These are phyloP conservation scores for Kwoniella bestiolae DNA, from an alignment of 768 basidiomycete genomes.

Conservation along the genomic window DNA sequence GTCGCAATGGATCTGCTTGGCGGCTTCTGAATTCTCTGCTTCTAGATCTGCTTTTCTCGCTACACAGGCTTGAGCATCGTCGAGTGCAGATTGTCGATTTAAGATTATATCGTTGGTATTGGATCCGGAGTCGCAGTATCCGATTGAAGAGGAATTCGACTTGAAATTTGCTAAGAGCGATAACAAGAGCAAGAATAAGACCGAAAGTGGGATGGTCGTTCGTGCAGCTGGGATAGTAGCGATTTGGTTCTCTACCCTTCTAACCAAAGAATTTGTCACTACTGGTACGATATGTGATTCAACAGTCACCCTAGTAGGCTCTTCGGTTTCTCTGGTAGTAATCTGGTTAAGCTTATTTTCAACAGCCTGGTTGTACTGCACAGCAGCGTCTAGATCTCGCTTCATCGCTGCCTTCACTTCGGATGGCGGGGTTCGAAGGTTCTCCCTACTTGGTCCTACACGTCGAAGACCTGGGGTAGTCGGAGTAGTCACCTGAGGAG, in stretches of 20 bases:
- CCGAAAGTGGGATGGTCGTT: slow-evolving; percentile 37
- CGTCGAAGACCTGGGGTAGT: slow-evolving; percentile 24
- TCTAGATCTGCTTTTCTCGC: slow-evolving; percentile 32
- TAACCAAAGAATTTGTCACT: slow-evolving; percentile 26
- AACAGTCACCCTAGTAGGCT: slow-evolving; percentile 21
- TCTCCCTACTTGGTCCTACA: slow-evolving; percentile 40
- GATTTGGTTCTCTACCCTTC: slow-evolving; percentile 18
- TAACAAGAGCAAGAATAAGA: slow-evolving; percentile 40
- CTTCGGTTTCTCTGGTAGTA: slow-evolving; percentile 16
- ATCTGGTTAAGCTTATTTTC: slow-evolving; percentile 39
- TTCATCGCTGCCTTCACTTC: slow-evolving; percentile 33
- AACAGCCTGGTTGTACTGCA: slow-evolving; percentile 41
- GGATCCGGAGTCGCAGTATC: slow-evolving; percentile 57
- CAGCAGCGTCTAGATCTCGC: slow-evolving; percentile 31
- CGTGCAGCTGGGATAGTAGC: slow-evolving; percentile 20
- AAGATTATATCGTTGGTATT: slow-evolving; percentile 49
- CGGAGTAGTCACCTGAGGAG: slow-evolving; percentile 18
- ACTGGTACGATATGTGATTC: slow-evolving; percentile 15
- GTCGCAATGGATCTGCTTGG: slow-evolving; percentile 42
- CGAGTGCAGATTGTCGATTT: slow-evolving; percentile 29
- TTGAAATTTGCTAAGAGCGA: slow-evolving; percentile 43
- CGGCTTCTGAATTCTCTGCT: slow-evolving; percentile 23
- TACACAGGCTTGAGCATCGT: slow-evolving; percentile 40
- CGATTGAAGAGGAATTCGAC: slow-evolving; percentile 44
- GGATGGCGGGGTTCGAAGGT: slow-evolving; percentile 42